Evolutionary conservation across 495 filamentous ascomycete genomes (phyloP), one percentile per base, ranked within the genome.

Genomic region (Talaromyces wortmannii): DNA sequence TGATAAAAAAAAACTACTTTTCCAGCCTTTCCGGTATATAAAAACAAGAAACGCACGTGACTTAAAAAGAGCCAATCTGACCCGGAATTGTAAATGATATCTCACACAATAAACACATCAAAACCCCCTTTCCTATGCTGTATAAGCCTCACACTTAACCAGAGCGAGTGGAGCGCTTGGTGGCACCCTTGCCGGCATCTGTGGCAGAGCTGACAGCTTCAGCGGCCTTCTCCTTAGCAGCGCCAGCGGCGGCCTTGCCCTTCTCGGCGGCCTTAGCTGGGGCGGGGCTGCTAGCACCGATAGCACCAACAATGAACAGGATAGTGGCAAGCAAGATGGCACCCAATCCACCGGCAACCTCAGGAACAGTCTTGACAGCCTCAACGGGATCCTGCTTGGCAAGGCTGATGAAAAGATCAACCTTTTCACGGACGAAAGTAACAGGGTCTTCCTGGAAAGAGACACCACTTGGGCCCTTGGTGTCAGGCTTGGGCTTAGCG

Each of bases 371-470:
- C 77, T 92, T 91, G 72, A 92, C 79, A 48, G 95, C 95, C 72
- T 91, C 79, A 64, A 99, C 59, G 44, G 95, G 95, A 69, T 97
- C 87, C 58, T 83, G 83, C 80, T 92, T 86, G 70, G 84, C 87
- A 62, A 96, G 86, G 57, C 83, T 85, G 51, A 91, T 65, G 80
- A 96, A 97, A 54, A 89, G 80, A 66, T 95, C 86, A 57, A 95
- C 73, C 81, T 95, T 96, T 82, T 96, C 90, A 68, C 83, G 87
- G 75, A 96, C 78, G 74, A 91, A 97, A 65, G 70, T 72, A 55
- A 96, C 79, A 23, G 95, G 95, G 79, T 97, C 89, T 61, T 97
- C 95, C 69, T 85, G 73, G 86, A 99, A 97, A 67, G 84, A 86
- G 57, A 92, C 85, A 67, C 92, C 90, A 52, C 89, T 84, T 29